Evolutionary conservation across 106 monocot species (phyloP).

Genomic region (Vanilla planifolia): DNA sequence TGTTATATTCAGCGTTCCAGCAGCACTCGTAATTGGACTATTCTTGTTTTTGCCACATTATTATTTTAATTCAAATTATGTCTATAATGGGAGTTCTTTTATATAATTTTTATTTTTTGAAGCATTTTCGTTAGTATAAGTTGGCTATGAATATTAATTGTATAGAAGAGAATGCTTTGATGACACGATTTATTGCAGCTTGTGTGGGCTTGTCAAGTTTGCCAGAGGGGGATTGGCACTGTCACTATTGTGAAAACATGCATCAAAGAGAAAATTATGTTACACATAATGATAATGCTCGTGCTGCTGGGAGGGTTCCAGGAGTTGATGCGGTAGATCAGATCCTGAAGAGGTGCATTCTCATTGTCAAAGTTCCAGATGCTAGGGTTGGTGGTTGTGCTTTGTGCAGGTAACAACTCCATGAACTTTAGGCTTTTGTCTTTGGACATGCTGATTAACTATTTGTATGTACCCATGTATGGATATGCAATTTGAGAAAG

Average conservation of each 20-base stretch:
- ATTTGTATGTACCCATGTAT: no score
- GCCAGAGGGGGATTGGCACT: slow-evolving; percentile 73
- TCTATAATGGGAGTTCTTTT: no score
- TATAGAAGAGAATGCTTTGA: no score
- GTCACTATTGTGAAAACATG: slow-evolving; percentile 67
- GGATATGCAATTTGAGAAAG: no score
- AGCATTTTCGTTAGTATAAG: no score
- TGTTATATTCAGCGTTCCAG: no score
- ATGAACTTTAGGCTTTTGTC: neutral
- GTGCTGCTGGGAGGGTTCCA: slow-evolving; percentile 83
- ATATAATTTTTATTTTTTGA: no score
- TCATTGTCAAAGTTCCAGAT: slow-evolving; percentile 51
- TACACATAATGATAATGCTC: slow-evolving; percentile 62
- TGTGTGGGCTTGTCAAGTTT: slow-evolving; percentile 55
- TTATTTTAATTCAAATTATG: no score
- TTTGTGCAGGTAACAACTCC: slow-evolving; percentile 57
- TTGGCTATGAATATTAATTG: no score
- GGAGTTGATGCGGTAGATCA: slow-evolving; percentile 84
- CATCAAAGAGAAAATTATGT: slow-evolving; percentile 40
- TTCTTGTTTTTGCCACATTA: no score
- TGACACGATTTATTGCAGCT: slow-evolving; percentile 29
- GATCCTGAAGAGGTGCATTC: slow-evolving; percentile 65
- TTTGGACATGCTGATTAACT: no score
- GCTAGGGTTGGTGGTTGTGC: slow-evolving; percentile 64
- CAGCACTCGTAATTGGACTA: no score